Conservation (phyloP, 2,329 filamentous ascomycete genomes). For the Aureobasidium musti region DNA sequence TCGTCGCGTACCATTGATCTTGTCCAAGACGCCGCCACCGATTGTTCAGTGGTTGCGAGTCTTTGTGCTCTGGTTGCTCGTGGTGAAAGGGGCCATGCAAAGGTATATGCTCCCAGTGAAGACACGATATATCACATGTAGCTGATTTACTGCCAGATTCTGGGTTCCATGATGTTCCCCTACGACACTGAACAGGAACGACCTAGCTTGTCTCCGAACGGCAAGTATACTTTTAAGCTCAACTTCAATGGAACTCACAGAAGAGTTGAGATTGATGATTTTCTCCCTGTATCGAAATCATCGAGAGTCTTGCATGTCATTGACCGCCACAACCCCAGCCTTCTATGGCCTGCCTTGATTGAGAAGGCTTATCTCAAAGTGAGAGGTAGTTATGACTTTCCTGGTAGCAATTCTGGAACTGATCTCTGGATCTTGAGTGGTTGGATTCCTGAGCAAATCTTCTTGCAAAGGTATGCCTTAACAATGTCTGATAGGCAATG, state of each 20-base stretch:
- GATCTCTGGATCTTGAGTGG: constrained; percentile 91
- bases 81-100: constrained; percentile 66
- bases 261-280: constrained; percentile 84
- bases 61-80: constrained; percentile 78
- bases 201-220: constrained; percentile 70
- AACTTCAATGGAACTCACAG: constrained; percentile 95
- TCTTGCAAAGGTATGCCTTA: constrained; percentile 68
- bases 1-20: constrained; percentile 68
- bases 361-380: constrained; percentile 98
- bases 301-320: constrained; percentile 80
- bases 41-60: constrained; percentile 96
- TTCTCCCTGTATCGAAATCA: constrained; percentile 75
- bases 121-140: neutral
- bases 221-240: constrained; percentile 88
- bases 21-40: constrained; percentile 92
- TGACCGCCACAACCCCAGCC: constrained; percentile 75
- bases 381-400: constrained; percentile 94
- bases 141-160: constrained; percentile 54
- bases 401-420: constrained; percentile 94
- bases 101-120: constrained; percentile 52
- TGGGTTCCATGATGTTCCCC: constrained; percentile 73
- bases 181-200: constrained; percentile 61
- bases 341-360: constrained; percentile 87
- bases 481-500: neutral
- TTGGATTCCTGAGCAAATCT: constrained; percentile 96